Percentiles rank a stretch among this genome's conserved stretches.
These are phyloP conservation scores for Sporothrix inflata DNA, from an alignment of 2,329 filamentous ascomycete genomes.

Conservation along the genomic window DNA sequence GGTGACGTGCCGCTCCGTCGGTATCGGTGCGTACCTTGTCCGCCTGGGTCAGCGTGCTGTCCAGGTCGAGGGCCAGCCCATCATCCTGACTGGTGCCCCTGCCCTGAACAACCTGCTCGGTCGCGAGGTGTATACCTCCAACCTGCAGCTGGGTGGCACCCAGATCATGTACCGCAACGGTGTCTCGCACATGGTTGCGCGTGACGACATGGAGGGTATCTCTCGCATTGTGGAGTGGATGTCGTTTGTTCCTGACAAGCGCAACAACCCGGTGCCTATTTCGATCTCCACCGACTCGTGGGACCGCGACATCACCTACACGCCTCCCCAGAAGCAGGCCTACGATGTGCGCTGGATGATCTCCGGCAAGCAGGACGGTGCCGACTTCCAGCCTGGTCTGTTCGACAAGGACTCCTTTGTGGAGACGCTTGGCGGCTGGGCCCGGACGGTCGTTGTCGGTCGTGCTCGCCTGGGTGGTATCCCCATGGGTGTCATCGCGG, in stretches of 20 bases:
- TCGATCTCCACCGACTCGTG: slow-evolving; percentile 81
- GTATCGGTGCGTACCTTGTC: slow-evolving; percentile 98
- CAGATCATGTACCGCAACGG: slow-evolving; percentile 99
- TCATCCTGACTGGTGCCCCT: slow-evolving; percentile 95
- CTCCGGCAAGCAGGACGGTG: slow-evolving; percentile 79
- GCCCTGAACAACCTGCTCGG: slow-evolving; percentile 98
- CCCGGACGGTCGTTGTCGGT: slow-evolving; percentile 92
- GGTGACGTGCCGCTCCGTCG: slow-evolving; percentile 96
- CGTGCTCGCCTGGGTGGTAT: slow-evolving; percentile 96
- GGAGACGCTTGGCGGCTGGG: slow-evolving; percentile 95
- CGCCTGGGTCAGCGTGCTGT: slow-evolving; percentile 98
- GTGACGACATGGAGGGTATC: slow-evolving; percentile 96
- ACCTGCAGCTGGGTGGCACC: slow-evolving; percentile 98
- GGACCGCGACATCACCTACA: slow-evolving; percentile 91
- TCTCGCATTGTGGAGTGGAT: slow-evolving; percentile 98
- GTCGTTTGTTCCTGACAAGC: slow-evolving; percentile 95
- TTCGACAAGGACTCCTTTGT: slow-evolving; percentile 98
- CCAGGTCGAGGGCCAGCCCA: slow-evolving; percentile 97
- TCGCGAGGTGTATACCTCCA: slow-evolving; percentile 98
- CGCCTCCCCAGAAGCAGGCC: slow-evolving; percentile 76
- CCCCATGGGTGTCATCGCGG: slow-evolving; percentile 95
- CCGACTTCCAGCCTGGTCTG: slow-evolving; percentile 85
- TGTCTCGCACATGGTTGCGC: slow-evolving; percentile 98
- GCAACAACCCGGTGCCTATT: slow-evolving; percentile 90
- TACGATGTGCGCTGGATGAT: slow-evolving; percentile 97